phyloP scores from a whole-genome alignment of 2,329 filamentous ascomycete species.

The Ophiostoma sp. region DNA sequence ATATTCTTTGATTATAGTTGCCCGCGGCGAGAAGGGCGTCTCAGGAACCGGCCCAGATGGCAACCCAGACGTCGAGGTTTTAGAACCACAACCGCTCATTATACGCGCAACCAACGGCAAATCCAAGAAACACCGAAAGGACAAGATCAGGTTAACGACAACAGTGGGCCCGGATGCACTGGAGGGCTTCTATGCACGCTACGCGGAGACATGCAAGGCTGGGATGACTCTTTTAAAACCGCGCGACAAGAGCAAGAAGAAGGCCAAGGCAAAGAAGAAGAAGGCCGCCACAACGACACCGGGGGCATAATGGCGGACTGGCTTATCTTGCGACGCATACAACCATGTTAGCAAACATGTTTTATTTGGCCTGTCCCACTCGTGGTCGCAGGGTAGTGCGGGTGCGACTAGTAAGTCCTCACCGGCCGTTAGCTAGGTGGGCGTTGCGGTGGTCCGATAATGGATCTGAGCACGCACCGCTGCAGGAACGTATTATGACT shows the following conservation, averaged over 20 bases:
- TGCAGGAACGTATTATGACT: background rate
- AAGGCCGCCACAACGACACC: constrained; percentile 43
- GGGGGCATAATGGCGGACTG: constrained; percentile 8
- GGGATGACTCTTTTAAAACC: constrained; percentile 92
- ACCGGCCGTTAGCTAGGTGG: background rate
- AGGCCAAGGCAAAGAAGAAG: constrained; percentile 75
- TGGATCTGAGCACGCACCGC: background rate
- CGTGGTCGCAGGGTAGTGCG: background rate
- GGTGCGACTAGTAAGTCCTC: background rate
- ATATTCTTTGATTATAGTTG: constrained; percentile 20
- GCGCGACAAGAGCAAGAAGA: constrained; percentile 84
- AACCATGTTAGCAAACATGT: too few species aligned
- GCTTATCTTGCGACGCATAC: background rate
- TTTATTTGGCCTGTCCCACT: background rate
- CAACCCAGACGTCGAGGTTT: constrained; percentile 32
- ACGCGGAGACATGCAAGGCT: constrained; percentile 86
- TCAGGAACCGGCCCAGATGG: background rate
- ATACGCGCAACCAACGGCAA: constrained; percentile 84
- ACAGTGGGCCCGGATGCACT: constrained; percentile 74
- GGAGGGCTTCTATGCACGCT: constrained; percentile 77
- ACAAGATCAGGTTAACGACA: constrained; percentile 77
- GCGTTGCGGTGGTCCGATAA: too few species aligned
- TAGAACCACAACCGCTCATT: constrained; percentile 67
- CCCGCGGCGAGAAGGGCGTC: constrained; percentile 13
- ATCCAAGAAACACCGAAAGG: constrained; percentile 54